Evolutionary conservation across 176 grass and related monocot genomes (phyloP).

Genomic region (Aegilops tauschii): DNA sequence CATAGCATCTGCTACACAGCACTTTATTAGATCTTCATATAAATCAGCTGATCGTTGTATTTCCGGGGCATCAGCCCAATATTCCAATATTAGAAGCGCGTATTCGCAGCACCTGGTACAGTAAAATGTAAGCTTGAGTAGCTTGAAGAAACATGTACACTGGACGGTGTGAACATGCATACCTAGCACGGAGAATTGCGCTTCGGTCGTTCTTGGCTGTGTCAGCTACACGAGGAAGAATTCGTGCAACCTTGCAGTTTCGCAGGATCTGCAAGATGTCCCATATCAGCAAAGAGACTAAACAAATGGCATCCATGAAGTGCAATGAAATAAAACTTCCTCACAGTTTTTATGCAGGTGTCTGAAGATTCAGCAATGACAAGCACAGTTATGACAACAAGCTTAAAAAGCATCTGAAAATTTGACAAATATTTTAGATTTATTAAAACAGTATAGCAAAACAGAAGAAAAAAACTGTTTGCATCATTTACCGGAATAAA

Average conservation of each 20-base stretch:
- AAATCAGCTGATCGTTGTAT: conserved; percentile 91
- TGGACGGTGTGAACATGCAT: conserved; percentile 13
- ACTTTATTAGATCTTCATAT: conserved; percentile 94
- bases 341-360: conserved; percentile 98
- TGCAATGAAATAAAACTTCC: conserved; percentile 26
- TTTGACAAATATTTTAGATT: conserved; percentile 27
- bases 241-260: conserved; percentile 77
- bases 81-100: conserved; percentile 81
- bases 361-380: conserved; percentile 96
- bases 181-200: conserved; percentile 85
- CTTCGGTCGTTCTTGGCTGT: conserved; percentile 78
- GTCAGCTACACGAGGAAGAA: conserved; percentile 75
- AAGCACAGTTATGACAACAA: conserved; percentile 97
- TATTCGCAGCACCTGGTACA: conserved; percentile 89
- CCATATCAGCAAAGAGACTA: conserved; percentile 25
- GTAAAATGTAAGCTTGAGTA: conserved; percentile 23
- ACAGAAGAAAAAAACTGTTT: background rate
- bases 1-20: conserved; percentile 96
- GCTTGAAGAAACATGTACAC: conserved; percentile 13
- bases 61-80: conserved; percentile 97
- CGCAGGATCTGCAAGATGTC: conserved; percentile 62
- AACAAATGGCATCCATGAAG: conserved; percentile 21
- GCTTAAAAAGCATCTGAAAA: conserved; percentile 90
- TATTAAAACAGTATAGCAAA: conserved; percentile 1
- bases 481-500: conserved; percentile 74